Evolutionary conservation across 768 basidiomycete genomes (phyloP).

Genomic region (Solioccasus polychromus): DNA sequence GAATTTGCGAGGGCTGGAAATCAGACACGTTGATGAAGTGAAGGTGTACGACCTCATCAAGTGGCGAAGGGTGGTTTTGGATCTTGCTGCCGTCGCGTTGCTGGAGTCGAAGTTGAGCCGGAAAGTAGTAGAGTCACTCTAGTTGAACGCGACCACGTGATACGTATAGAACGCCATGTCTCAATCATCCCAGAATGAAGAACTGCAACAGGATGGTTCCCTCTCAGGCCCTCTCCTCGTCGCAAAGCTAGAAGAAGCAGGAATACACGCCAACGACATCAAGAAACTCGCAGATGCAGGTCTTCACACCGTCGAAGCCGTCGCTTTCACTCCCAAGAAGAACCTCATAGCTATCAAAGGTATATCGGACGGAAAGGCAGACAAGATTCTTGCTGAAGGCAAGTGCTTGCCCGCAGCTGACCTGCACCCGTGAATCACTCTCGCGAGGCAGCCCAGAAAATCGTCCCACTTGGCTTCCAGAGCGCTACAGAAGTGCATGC

Average conservation of each 20-base stretch:
- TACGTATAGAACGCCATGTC: conserved; percentile 30
- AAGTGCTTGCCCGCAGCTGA: conserved; percentile 18
- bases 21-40: conserved; percentile 61
- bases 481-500: conserved; percentile 98
- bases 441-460: conserved; percentile 72
- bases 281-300: conserved; percentile 94
- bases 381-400: conserved; percentile 94
- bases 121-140: conserved; percentile 2
- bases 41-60: conserved; percentile 81
- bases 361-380: conserved; percentile 95
- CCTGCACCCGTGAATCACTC: conserved; percentile 5
- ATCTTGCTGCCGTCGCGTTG: conserved; percentile 76
- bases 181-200: conserved; percentile 50
- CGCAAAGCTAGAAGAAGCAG: conserved; percentile 81
- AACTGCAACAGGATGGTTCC: conserved; percentile 49
- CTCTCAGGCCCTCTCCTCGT: conserved; percentile 83
- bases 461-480: conserved; percentile 95
- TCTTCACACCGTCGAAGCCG: conserved; percentile 89
- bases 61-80: conserved; percentile 80
- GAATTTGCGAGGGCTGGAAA: conserved; percentile 70
- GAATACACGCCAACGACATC: conserved; percentile 86
- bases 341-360: conserved; percentile 87
- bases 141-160: conserved; percentile 36
- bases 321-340: conserved; percentile 97
- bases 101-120: conserved; percentile 66